Evolutionary conservation across 148 eudicot genomes (phyloP).

Genomic region (Persicaria tinctoria): DNA sequence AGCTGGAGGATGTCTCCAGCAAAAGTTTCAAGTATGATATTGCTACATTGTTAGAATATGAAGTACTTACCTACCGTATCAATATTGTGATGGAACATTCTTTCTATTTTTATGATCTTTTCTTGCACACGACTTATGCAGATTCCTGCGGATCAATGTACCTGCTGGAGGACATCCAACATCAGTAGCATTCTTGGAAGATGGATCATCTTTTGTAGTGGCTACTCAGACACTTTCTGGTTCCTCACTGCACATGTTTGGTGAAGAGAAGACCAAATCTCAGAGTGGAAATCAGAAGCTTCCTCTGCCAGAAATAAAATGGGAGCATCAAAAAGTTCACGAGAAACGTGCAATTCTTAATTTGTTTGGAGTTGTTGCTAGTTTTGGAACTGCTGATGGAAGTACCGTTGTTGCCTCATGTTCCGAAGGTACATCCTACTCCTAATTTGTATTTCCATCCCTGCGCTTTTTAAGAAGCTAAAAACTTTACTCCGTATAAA

Average conservation of each 20-base stretch:
- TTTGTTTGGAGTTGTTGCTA: constrained; percentile 57
- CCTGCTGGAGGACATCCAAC: constrained; percentile 89
- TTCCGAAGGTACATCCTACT: constrained; percentile 62
- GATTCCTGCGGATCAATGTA: constrained; percentile 83
- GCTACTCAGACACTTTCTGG: constrained; percentile 68
- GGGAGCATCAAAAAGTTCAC: constrained; percentile 87
- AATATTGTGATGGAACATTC: neutral
- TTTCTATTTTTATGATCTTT: neutral
- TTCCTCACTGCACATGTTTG: constrained; percentile 81
- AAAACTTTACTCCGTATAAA: too few relatives aligned
- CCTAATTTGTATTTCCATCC: neutral
- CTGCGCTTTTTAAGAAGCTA: too few relatives aligned
- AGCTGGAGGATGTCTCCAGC: constrained; percentile 79
- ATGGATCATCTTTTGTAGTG: constrained; percentile 70
- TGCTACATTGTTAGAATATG: neutral
- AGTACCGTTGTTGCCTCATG: constrained; percentile 81
- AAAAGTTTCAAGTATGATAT: constrained; percentile 85
- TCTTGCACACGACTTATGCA: constrained; percentile 15
- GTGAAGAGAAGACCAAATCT: constrained; percentile 61
- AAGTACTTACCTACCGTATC: neutral
- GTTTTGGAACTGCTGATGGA: constrained; percentile 91
- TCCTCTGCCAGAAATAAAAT: constrained; percentile 79
- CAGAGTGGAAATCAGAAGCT: constrained; percentile 54
- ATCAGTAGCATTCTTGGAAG: constrained; percentile 70
- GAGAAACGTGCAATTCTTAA: constrained; percentile 60